Evolutionary conservation across 768 basidiomycete genomes (phyloP), one percentile per base, ranked within the genome.

Genomic region (Lentinula detonsa): DNA sequence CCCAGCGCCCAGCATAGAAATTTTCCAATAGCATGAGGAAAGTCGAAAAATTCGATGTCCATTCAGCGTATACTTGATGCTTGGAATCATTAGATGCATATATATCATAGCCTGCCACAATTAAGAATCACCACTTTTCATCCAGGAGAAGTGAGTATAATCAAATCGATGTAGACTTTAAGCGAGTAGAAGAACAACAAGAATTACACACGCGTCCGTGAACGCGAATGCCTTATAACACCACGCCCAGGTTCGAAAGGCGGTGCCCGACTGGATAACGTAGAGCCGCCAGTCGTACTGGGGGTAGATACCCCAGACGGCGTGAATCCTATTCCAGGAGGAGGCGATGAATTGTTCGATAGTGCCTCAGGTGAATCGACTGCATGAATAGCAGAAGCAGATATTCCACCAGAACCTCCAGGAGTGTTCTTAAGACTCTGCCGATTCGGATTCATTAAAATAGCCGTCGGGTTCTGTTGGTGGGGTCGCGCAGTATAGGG

Each of bases 251-350:
- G 82, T 62, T 84, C 83, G 57, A 84, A 85, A n/a, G 81, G 76
- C 4, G 76, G 72, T 1, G 82, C 84, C 42, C 77, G 79, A 52
- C 77, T 75, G 8, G 84, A 84, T 31, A 84, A 66, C 5, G 70
- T 76, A 3, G 81, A 79, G 2, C 46, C 53, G 23, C 28, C 28
- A 28, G 46, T 65, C 9, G 69, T 50, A 1, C 65, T 60, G 1
- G 73, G 69, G 40, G 66, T 71, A 34, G 70, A 70, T 1, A 63
- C 43, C 51, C 49, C 50, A 31, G 57, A 39, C 8, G 33, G 16
- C 4, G 18, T 42, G 18, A 53, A 61, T 21, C 52, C 45, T 42
- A 70, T 67, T 10, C 72, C 56, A 1, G 68, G 66, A 4, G 73
- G 66, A 10, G 71, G 57, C 1, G 42, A 54, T 8, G 42, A 43